Conservation (phyloP, 768 basidiomycete species). For the Postia placenta region DNA sequence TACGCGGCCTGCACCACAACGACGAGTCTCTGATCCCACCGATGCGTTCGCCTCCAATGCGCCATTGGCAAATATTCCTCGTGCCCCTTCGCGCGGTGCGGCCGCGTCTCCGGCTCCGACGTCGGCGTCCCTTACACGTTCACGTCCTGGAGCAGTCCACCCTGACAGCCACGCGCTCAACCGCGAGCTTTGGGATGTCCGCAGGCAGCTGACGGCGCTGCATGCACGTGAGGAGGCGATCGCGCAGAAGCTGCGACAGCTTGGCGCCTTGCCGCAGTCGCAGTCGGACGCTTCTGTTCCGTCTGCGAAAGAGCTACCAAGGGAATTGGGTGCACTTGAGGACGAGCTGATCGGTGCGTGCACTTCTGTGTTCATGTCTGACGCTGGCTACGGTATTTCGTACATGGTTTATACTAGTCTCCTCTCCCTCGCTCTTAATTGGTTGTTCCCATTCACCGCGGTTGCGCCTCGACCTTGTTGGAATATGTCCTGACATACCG, state of each 20-base stretch:
- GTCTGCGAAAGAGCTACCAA: conserved; percentile 1
- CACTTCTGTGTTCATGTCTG: conserved; percentile 1
- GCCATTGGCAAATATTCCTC: no score
- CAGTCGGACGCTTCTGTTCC: conserved; percentile 3
- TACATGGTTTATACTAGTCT: no score
- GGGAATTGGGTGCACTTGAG: conserved; percentile 2
- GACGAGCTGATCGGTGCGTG: conserved; percentile 14
- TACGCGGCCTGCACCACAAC: no score
- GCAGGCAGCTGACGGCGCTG: conserved; percentile 21
- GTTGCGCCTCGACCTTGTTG: not conserved
- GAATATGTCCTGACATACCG: not conserved
- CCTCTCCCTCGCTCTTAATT: not conserved
- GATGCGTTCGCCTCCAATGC: no score
- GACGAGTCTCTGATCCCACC: no score
- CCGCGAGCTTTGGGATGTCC: conserved; percentile 23
- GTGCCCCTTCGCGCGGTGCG: not conserved
- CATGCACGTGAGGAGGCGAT: conserved; percentile 16
- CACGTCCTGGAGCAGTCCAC: not conserved
- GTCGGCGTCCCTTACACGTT: not conserved
- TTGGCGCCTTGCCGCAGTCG: conserved; percentile 7
- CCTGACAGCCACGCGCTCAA: conserved; percentile 3
- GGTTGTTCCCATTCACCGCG: no score
- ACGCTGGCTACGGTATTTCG: no score
- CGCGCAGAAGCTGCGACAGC: conserved; percentile 9
- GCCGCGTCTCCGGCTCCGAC: not conserved